Evolutionary conservation across 2,329 filamentous ascomycete species (phyloP).

Genomic region (Scolecobasidium constrictum): DNA sequence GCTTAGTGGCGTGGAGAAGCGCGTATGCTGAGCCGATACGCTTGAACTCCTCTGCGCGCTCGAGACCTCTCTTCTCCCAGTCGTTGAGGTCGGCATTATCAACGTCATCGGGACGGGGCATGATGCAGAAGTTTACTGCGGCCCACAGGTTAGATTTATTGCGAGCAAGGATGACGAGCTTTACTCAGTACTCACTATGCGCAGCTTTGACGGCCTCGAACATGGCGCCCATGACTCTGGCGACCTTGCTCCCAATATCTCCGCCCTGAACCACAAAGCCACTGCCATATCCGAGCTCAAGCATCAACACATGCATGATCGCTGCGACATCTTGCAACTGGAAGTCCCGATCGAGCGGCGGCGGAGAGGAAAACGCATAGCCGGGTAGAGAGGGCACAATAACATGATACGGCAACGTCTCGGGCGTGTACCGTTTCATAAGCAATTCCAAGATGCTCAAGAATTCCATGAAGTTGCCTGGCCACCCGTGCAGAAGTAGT

Average conservation of each 20-base stretch:
- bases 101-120: neutral
- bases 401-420: conserved; percentile 43
- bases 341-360: conserved; percentile 36
- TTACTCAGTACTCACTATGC: conserved; percentile 24
- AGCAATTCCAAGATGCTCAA: conserved; percentile 39
- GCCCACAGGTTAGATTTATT: too few species aligned
- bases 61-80: conserved; percentile 28
- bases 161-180: too few species aligned
- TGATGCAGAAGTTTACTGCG: neutral
- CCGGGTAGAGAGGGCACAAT: conserved; percentile 46
- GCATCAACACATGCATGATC: conserved; percentile 41
- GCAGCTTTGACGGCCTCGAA: conserved; percentile 34
- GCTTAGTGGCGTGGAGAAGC: conserved; percentile 41
- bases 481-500: conserved; percentile 46
- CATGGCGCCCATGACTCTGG: conserved; percentile 32
- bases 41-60: conserved; percentile 28
- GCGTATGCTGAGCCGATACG: conserved; percentile 38
- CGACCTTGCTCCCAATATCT: conserved; percentile 40
- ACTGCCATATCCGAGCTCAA: conserved; percentile 37
- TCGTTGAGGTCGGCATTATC: conserved; percentile 13
- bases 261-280: conserved; percentile 48
- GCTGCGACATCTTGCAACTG: conserved; percentile 27
- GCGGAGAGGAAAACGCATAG: conserved; percentile 39
- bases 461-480: conserved; percentile 44
- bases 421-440: conserved; percentile 31